Evolutionary conservation across 306 rosid species (phyloP), one percentile per base, ranked within the genome.

Genomic region (Biancaea sappan): DNA sequence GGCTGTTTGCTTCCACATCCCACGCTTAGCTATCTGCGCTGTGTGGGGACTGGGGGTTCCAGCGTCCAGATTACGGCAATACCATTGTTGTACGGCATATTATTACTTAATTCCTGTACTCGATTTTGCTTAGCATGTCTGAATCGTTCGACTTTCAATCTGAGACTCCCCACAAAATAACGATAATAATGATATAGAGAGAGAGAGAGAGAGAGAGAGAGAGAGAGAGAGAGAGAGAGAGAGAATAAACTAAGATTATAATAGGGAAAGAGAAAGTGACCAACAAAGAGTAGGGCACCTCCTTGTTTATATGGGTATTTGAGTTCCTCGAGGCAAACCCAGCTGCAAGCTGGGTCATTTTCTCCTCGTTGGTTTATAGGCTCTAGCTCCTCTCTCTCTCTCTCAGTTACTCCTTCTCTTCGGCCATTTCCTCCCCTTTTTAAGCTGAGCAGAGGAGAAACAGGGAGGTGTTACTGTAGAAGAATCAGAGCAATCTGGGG

Each of bases 301-400:
- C 57, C 32, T 10, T 11, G 16, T 34, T 26, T 43, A 35, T 19
- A 50, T 79, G 85, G 85, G 77, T 47, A 56, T 70, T 56, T 63
- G 74, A 74, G 77, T 44, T 58, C 15, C 35, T 63, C 21, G 77
- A 71, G 82, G 34, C 24, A 31, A 76, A 40, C 46, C 79, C 34
- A 63, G 76, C 60, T 76, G 79, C 77, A 66, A 77, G 82, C 81
- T 84, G 41, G 63, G 8, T 29, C 47, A 19, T 47, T 78, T 64
- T 26, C 28, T 26, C n/a, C n/a, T 34, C 53, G 71, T 62, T 40
- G 43, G 48, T 62, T 61, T 61, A 8, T 61, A n/a, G n/a, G 44
- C 57, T 29, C 28, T 29, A n/a, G 70, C 41, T 71, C 38, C 58
- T 38, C 57, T 29, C 28, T 29, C 15, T 73, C 41, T 71, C 38